These are phyloP conservation scores for Thielaviopsis populi DNA, from an alignment of 2,329 filamentous ascomycete genomes.

Conservation along the genomic window DNA sequence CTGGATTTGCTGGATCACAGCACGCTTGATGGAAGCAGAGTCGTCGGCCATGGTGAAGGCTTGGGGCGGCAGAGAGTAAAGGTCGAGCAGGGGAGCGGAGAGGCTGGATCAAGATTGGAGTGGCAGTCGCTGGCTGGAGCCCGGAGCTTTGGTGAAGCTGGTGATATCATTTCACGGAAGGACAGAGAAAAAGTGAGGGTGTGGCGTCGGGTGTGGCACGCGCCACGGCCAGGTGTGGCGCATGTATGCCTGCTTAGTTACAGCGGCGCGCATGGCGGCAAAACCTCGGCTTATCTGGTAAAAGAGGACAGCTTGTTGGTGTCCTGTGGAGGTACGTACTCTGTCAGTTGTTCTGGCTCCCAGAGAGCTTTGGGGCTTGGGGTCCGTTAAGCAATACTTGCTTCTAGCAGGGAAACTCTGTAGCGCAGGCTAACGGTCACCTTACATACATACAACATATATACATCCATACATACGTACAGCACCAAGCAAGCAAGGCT, in stretches of 20 bases:
- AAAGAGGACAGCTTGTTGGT: slow-evolving; percentile 16
- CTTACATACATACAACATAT: background rate
- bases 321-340: no score
- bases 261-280: background rate
- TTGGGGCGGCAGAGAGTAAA: background rate
- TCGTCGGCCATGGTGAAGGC: slow-evolving; percentile 23
- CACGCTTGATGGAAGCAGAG: slow-evolving; percentile 42
- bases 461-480: background rate
- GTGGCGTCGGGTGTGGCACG: background rate
- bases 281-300: slow-evolving; percentile 8
- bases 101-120: background rate
- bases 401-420: background rate
- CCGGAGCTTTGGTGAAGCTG: background rate
- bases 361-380: background rate
- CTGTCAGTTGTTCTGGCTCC: background rate
- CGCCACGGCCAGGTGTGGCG: background rate
- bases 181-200: slow-evolving; percentile 1
- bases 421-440: background rate
- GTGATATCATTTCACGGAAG: background rate
- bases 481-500: background rate
- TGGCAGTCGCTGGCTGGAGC: background rate
- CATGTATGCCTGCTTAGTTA: background rate
- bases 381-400: background rate
- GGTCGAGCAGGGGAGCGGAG: background rate
- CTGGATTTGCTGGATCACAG: slow-evolving; percentile 50